phyloP scores from a whole-genome alignment of 2,329 filamentous ascomycete genomes.

The Claviceps citrina region DNA sequence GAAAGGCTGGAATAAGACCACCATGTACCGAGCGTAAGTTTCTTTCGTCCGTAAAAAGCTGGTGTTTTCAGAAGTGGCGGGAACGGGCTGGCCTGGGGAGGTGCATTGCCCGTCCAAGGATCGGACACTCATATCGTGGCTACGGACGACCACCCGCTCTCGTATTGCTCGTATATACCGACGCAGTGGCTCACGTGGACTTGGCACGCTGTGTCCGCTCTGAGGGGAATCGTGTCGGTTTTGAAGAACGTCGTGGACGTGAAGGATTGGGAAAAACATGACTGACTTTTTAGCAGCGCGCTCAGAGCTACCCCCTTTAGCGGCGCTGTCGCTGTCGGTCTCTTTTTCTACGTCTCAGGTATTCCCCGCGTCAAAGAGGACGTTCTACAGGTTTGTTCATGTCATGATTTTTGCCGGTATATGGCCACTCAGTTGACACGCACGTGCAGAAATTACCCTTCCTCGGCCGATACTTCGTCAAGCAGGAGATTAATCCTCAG shows the following conservation, averaged over 20 bases:
- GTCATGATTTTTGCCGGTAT: not conserved
- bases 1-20: slow-evolving; percentile 30
- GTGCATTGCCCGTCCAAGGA: not conserved
- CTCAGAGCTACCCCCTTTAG: slow-evolving; percentile 33
- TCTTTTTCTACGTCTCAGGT: slow-evolving; percentile 46
- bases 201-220: too few relatives aligned
- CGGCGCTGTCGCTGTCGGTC: slow-evolving; percentile 39
- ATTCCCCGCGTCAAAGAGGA: slow-evolving; percentile 45
- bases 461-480: slow-evolving; percentile 34
- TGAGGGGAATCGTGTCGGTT: too few relatives aligned
- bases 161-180: not conserved
- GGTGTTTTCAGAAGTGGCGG: not conserved
- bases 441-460: slow-evolving; percentile 37
- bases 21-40: slow-evolving; percentile 37
- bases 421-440: not conserved
- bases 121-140: not conserved
- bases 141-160: not conserved
- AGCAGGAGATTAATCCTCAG: slow-evolving; percentile 40
- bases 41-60: not conserved
- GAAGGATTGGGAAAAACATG: not conserved
- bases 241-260: not conserved
- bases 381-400: slow-evolving; percentile 35
- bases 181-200: not conserved
- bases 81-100: not conserved
- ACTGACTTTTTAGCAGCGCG: slow-evolving; percentile 4